A percentile compares a stretch with the other conserved stretches of the same genome.
Evolutionary conservation across 202 grass and related monocot genomes (phyloP).

Genomic region (Hordeum pubiflorum): DNA sequence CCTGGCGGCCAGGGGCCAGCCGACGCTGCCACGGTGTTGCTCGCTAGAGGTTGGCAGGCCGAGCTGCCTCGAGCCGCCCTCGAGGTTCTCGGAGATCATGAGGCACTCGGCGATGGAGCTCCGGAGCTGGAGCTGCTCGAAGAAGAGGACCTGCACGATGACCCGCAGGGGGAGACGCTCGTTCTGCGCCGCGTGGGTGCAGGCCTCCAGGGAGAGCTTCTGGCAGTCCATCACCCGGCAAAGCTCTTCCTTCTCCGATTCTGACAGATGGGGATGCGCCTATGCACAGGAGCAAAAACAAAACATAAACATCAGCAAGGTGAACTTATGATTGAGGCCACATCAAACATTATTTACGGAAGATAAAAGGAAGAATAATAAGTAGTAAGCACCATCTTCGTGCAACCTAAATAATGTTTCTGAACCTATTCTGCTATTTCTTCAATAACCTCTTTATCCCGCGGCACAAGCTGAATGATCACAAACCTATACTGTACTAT

Average conservation of each 20-base stretch:
- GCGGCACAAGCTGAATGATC: neutral
- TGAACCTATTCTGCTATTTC: neutral
- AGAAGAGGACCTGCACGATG: constrained; percentile 81
- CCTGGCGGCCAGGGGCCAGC: constrained; percentile 33
- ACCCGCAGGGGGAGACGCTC: constrained; percentile 63
- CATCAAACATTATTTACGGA: neutral
- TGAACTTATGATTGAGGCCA: neutral
- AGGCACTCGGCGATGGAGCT: constrained; percentile 70
- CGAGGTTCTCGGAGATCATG: constrained; percentile 61
- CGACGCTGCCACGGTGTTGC: constrained; percentile 19
- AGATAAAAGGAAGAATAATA: neutral
- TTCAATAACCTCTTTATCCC: neutral
- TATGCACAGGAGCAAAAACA: constrained; percentile 6
- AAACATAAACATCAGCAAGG: neutral
- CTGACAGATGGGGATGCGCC: constrained; percentile 58
- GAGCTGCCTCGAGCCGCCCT: constrained; percentile 36
- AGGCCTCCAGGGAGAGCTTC: constrained; percentile 82
- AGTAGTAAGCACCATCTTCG: neutral
- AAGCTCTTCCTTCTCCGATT: constrained; percentile 62
- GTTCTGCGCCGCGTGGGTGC: constrained; percentile 77
- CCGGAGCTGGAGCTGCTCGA: constrained; percentile 78
- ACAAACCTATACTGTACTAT: neutral
- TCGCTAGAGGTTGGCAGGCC: constrained; percentile 28
- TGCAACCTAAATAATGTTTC: neutral
- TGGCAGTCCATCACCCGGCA: constrained; percentile 83